Evolutionary conservation across 2,329 filamentous ascomycete genomes (phyloP), one percentile per base, ranked within the genome.

Genomic region (Metarhizium anisopliae): DNA sequence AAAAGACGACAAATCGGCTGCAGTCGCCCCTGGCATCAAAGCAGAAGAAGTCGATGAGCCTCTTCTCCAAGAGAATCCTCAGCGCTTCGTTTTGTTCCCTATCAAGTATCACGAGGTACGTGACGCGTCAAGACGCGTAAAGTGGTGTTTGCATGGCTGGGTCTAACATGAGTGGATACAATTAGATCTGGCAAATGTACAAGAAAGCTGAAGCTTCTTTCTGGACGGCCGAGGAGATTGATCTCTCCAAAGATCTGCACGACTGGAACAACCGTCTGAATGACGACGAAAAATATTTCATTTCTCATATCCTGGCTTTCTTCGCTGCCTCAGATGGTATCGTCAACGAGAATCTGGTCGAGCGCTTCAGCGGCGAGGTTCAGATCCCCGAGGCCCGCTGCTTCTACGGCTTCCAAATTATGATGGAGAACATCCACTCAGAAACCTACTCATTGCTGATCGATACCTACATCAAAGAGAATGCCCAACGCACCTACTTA

Each of bases 401-500:
- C 85, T 99, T 99, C 83, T 99, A 99, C 74, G 94, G 94, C 62
- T 99, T 99, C 84, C 94, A 99, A 80, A 97, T 97, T 79, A 99
- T 99, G 94, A 97, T 99, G 90, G 94, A 99, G 82, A 99, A 99
- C 79, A 96, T 99, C 68, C 94, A 99, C 83, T 96, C 94, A 16
- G 94, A 99, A 80, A 99, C 94, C 55, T 99, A 99, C 83, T 97
- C 93, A 20, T 86, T 99, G 40, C 86, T 99, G 70, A 99, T 99
- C 72, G 94, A 99, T 74, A 96, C 93, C 60, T 99, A 99, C 76
- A 95, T 99, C 78, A 96, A 95, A 82, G 94, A 99, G 79, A 89
- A 90, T 60, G 88, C 89, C 71, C 93, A 99, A 79, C 86, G 90
- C 65, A 88, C 83, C 59, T 92, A 97, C 72, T 87, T 99, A 56